These are phyloP conservation scores for Spatholobus suberectus DNA, from an alignment of 306 rosid genomes.

Conservation along the genomic window DNA sequence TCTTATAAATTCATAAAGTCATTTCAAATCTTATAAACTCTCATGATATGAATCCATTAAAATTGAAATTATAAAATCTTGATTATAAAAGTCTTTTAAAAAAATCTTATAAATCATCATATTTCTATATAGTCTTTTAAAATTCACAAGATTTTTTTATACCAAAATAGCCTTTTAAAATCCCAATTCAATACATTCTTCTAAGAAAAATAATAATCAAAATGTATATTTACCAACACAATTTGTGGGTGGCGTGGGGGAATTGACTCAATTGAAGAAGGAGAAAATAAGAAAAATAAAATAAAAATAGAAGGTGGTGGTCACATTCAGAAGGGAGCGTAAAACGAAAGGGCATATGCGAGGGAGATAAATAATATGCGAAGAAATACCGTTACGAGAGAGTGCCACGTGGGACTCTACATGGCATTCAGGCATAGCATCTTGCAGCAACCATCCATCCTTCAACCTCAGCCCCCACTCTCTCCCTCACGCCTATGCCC, in stretches of 20 bases:
- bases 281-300: neutral
- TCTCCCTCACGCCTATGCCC: neutral
- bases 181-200: too few species aligned
- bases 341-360: constrained; percentile 62
- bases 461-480: constrained; percentile 25
- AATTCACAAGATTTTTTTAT: too few species aligned
- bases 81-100: too few species aligned
- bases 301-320: neutral
- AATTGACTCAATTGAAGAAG: neutral
- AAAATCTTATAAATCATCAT: too few species aligned
- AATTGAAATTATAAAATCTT: too few species aligned
- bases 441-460: constrained; percentile 47
- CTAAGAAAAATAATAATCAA: neutral
- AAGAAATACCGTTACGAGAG: constrained; percentile 55
- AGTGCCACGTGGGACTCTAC: constrained; percentile 82
- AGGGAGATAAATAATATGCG: constrained; percentile 74
- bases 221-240: neutral
- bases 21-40: too few species aligned
- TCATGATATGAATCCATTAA: too few species aligned
- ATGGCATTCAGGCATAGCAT: constrained; percentile 83
- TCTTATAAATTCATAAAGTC: too few species aligned
- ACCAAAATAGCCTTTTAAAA: too few species aligned
- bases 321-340: neutral
- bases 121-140: too few species aligned
- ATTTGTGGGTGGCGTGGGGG: neutral